These are phyloP conservation scores for Mangifera indica DNA, from an alignment of 345 rosid species.

Conservation along the genomic window DNA sequence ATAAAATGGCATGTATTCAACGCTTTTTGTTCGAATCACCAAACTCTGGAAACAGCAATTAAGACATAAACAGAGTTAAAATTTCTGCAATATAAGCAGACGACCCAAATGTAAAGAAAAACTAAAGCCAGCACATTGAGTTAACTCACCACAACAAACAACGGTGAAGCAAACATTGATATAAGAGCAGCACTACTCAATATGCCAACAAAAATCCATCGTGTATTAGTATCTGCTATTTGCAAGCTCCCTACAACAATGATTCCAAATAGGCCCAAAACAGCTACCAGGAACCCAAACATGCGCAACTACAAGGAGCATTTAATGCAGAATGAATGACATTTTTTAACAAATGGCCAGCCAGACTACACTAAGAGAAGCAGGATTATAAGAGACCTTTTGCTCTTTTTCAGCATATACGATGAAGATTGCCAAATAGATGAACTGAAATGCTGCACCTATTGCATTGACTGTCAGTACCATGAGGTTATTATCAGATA, in stretches of 20 bases:
- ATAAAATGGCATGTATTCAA: slow-evolving; percentile 90
- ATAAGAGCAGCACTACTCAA: slow-evolving; percentile 70
- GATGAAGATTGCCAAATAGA: slow-evolving; percentile 59
- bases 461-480: slow-evolving; percentile 69
- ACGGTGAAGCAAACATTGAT: slow-evolving; percentile 90
- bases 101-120: background rate
- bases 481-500: slow-evolving; percentile 56
- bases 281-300: slow-evolving; percentile 56
- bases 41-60: slow-evolving; percentile 49
- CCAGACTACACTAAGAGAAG: background rate
- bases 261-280: slow-evolving; percentile 42
- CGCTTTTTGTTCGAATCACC: slow-evolving; percentile 76
- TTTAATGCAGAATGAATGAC: background rate
- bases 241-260: slow-evolving; percentile 61
- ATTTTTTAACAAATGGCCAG: slow-evolving; percentile 6
- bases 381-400: slow-evolving; percentile 44
- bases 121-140: background rate
- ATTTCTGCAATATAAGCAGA: background rate
- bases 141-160: slow-evolving; percentile 77
- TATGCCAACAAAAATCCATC: slow-evolving; percentile 58
- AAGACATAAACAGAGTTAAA: background rate
- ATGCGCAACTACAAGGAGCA: slow-evolving; percentile 50
- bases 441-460: slow-evolving; percentile 72
- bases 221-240: slow-evolving; percentile 31
- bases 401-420: slow-evolving; percentile 47